Evolutionary conservation across 345 rosid species (phyloP).

Genomic region (Turritis glabra): DNA sequence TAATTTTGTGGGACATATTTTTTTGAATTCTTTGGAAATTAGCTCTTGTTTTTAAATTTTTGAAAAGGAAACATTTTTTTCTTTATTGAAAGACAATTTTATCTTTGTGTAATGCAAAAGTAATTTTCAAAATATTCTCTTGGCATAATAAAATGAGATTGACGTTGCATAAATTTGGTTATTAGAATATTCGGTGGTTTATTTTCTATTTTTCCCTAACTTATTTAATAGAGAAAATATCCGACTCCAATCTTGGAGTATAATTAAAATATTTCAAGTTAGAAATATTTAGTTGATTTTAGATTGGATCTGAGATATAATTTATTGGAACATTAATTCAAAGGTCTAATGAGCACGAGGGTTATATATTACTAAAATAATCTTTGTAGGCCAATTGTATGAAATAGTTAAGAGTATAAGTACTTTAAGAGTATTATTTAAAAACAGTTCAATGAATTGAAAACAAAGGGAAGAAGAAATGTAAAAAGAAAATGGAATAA

Average conservation of each 20-base stretch:
- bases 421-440: not conserved
- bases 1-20: not conserved
- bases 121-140: not conserved
- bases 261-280: too few relatives aligned
- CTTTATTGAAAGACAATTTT: not conserved
- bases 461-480: constrained; percentile 5
- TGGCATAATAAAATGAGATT: not conserved
- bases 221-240: not conserved
- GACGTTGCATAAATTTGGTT: not conserved
- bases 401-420: not conserved
- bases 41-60: not conserved
- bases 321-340: not conserved
- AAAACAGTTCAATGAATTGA: not conserved
- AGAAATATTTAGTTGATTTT: not conserved
- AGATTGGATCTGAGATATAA: not conserved
- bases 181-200: not conserved
- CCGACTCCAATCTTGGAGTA: too few relatives aligned
- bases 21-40: not conserved
- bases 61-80: not conserved
- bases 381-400: not conserved
- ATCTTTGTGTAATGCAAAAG: not conserved
- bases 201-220: not conserved
- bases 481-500: constrained; percentile 1
- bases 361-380: not conserved
- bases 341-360: constrained; percentile 20